Conservation (phyloP, 305 asterid species). For the Solanum aculeatissimum region DNA sequence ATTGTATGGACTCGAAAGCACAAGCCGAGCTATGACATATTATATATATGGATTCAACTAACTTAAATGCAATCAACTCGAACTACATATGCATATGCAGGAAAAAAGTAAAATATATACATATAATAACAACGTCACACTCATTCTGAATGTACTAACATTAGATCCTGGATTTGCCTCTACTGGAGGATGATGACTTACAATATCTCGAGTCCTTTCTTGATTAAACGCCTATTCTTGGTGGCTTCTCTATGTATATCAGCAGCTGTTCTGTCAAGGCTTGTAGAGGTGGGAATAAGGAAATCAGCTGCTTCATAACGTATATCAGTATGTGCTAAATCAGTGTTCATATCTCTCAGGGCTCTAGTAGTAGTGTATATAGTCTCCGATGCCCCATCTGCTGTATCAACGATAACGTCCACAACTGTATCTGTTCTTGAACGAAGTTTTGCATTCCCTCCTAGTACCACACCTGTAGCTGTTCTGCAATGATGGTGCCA, state of each 20-base stretch:
- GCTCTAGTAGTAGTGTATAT: conserved; percentile 50
- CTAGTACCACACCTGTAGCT: conserved; percentile 57
- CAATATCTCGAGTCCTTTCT: conserved; percentile 48
- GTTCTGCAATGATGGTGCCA: conserved; percentile 23
- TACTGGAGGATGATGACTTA: not conserved
- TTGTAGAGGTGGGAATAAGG: conserved; percentile 39
- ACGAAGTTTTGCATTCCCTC: conserved; percentile 61
- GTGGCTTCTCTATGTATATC: conserved; percentile 53
- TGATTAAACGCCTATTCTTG: conserved; percentile 35
- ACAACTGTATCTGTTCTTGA: conserved; percentile 47
- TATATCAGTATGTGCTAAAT: conserved; percentile 18
- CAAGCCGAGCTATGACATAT: not conserved
- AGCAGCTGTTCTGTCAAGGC: conserved; percentile 49
- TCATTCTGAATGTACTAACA: not conserved
- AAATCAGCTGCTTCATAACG: conserved; percentile 27
- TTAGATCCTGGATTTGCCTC: not conserved
- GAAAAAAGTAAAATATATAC: not conserved
- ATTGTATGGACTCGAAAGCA: not conserved
- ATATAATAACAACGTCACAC: not conserved
- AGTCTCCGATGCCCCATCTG: conserved; percentile 62
- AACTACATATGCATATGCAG: not conserved
- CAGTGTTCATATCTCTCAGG: conserved; percentile 41
- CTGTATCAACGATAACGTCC: conserved; percentile 62
- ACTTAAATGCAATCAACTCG: not conserved
- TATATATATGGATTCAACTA: not conserved